Evolutionary conservation across 345 rosid genomes (phyloP).

Genomic region (Acer campestre): DNA sequence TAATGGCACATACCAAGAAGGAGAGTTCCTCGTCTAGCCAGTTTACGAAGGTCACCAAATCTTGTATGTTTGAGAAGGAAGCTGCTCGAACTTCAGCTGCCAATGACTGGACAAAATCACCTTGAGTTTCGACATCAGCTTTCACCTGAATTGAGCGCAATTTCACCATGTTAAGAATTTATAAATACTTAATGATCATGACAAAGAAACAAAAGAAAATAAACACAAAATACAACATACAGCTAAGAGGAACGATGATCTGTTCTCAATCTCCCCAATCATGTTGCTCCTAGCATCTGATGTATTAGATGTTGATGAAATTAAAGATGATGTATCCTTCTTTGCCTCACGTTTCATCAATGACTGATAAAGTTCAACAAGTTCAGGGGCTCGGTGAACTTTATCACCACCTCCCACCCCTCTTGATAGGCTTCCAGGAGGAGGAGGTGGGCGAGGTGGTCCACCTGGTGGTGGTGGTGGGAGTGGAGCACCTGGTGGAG

Average conservation of each 20-base stretch:
- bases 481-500: slow-evolving; percentile 39
- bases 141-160: slow-evolving; percentile 59
- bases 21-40: slow-evolving; percentile 99
- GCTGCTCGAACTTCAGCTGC: slow-evolving; percentile 90
- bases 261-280: slow-evolving; percentile 94
- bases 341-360: slow-evolving; percentile 97
- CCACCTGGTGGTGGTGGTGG: slow-evolving; percentile 58
- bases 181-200: slow-evolving; percentile 17
- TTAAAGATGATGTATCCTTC: slow-evolving; percentile 74
- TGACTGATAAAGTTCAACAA: slow-evolving; percentile 91
- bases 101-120: slow-evolving; percentile 93
- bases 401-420: slow-evolving; percentile 73
- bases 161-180: slow-evolving; percentile 19
- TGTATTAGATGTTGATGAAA: slow-evolving; percentile 65
- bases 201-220: slow-evolving; percentile 9
- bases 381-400: slow-evolving; percentile 93
- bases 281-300: slow-evolving; percentile 87
- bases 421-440: slow-evolving; percentile 83
- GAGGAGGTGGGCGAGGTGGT: slow-evolving; percentile 80
- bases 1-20: slow-evolving; percentile 65
- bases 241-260: slow-evolving; percentile 93
- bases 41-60: slow-evolving; percentile 85
- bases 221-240: slow-evolving; percentile 46
- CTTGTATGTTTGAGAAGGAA: slow-evolving; percentile 70
- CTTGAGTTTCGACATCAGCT: slow-evolving; percentile 99